Evolutionary conservation across 2,329 filamentous ascomycete genomes (phyloP).

Genomic region (Neopestalotiopsis sp.): DNA sequence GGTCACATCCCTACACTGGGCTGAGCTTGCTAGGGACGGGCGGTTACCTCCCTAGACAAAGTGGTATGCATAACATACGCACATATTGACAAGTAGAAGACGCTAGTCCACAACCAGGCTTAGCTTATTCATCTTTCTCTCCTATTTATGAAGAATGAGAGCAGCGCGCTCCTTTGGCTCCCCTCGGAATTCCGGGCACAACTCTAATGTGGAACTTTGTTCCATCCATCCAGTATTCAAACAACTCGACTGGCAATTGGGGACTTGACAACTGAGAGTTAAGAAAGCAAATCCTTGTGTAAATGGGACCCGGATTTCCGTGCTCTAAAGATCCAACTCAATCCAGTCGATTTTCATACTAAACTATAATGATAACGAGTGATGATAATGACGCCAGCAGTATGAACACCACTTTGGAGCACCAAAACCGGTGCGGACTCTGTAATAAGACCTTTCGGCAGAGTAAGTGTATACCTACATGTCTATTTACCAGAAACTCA

Average conservation of each 20-base stretch:
- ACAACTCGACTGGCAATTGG: neutral
- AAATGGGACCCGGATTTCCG: neutral
- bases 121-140: neutral
- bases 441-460: slow-evolving; percentile 31
- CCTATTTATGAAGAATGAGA: neutral
- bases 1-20: neutral
- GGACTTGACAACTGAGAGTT: neutral
- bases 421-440: slow-evolving; percentile 23
- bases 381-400: slow-evolving; percentile 20
- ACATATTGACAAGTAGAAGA: neutral
- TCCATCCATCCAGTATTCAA: neutral
- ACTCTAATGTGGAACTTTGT: neutral
- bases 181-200: slow-evolving; percentile 9
- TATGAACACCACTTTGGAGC: slow-evolving; percentile 12
- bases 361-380: neutral
- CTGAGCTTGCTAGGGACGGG: neutral
- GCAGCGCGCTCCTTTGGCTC: no score
- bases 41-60: neutral
- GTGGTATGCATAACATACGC: neutral
- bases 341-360: neutral
- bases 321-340: neutral
- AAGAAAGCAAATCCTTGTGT: neutral
- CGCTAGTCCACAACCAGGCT: neutral
- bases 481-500: slow-evolving; percentile 13
- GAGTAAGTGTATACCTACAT: slow-evolving; percentile 20